These are phyloP conservation scores for Saposhnikovia divaricata DNA, from an alignment of 129 eudicot species.

Conservation along the genomic window DNA sequence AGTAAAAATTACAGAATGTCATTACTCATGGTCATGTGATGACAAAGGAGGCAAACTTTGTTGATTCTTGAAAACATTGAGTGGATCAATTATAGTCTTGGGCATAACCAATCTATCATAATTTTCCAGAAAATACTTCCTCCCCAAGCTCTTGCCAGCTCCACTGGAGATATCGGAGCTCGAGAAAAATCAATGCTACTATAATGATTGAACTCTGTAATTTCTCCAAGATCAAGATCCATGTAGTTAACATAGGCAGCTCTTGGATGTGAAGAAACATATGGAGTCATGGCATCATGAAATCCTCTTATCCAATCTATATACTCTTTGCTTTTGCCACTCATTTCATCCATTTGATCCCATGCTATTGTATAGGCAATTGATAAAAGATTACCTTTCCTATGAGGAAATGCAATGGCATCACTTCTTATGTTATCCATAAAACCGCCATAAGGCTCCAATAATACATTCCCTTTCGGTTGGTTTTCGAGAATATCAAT, in stretches of 20 bases:
- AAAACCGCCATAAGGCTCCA: constrained; percentile 73
- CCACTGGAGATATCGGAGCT: constrained; percentile 25
- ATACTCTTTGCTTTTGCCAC: constrained; percentile 23
- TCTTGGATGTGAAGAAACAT: constrained; percentile 51
- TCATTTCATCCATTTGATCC: constrained; percentile 23
- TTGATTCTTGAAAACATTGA: constrained; percentile 58
- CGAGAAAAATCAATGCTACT: not conserved
- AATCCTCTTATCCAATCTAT: constrained; percentile 56
- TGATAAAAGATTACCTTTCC: constrained; percentile 58
- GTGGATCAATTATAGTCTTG: constrained; percentile 61
- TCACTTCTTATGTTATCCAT: constrained; percentile 46
- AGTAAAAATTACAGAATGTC: constrained; percentile 8
- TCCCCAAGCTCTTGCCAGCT: constrained; percentile 62
- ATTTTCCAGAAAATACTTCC: constrained; percentile 70
- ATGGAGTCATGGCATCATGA: constrained; percentile 49
- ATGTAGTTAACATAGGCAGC: constrained; percentile 71
- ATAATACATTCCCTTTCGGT: constrained; percentile 56
- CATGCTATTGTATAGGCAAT: constrained; percentile 64
- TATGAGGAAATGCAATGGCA: constrained; percentile 67
- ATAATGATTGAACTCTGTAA: not conserved
- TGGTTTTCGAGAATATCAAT: constrained; percentile 45
- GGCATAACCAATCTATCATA: constrained; percentile 58
- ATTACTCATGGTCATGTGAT: not conserved
- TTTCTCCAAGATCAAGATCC: constrained; percentile 64
- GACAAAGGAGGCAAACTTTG: constrained; percentile 62